Base-by-base conservation (phyloP, 2,329 filamentous ascomycete species). In the Penicillium sp. region DNA sequence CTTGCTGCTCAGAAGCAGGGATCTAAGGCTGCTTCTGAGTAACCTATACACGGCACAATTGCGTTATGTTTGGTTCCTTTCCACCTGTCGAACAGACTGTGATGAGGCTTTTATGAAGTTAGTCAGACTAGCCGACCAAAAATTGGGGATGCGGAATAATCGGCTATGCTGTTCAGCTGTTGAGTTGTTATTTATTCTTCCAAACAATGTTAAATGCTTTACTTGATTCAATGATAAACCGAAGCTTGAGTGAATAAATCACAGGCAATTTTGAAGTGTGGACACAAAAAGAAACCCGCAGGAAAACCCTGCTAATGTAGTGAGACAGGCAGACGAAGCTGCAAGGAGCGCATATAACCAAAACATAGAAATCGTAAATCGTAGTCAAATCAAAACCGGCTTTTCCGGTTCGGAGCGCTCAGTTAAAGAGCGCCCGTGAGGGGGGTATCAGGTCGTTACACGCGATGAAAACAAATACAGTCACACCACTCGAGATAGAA, bases 391-490 rank as follows among this genome's bases (percentile, higher is more conserved):
- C 16, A 54, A 48, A 53, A 55, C 49, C 40, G 48, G 43, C 47
- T 38, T 33, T 54, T 47, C 45, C 52, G 57, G 50, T 45, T 33
- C 37, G 33, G 51, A 51, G 12, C 30, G 35, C 50, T 55, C 44
- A 58, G 52, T 35, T 36, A 58, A 53, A 46, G 44, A 52, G 57
- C 53, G 57, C 40, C 38, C 28, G 55, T 53, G 58, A 58, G 61
- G 61, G 60, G 61, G 61, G 60, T 64, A 64, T 65, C 58, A 62
- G 60, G 57, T 66, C 63, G 44, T 62, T 57, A 59, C 43, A 51
- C 48, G 61, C 44, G 51, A 49, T 42, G 49, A 53, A 53, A 56
- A 31, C 45, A 49, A 57, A 35, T 38, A 31, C 19, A 51, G 26
- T 11, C 14, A 41, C 16, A 30, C n/a, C 22, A 17, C 37, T 50